A percentile compares a stretch with the other conserved stretches of the same genome.
phyloP scores from a whole-genome alignment of 192 early-diverging fungal species.

The Podila epigama region DNA sequence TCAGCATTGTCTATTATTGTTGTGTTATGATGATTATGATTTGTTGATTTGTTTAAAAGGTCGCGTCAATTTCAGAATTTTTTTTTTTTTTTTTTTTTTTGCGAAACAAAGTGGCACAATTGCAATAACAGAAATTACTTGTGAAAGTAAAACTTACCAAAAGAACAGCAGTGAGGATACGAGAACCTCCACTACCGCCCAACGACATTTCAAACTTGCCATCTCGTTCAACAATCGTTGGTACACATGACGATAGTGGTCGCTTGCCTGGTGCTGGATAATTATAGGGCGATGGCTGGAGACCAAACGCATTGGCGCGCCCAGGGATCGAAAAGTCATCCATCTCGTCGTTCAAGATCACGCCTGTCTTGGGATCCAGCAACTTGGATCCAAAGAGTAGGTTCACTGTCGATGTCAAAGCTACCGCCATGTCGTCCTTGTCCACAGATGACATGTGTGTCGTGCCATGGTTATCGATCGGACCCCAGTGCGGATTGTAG shows the following conservation, averaged over 20 bases:
- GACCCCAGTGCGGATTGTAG: constrained; percentile 84
- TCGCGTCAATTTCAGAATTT: no score
- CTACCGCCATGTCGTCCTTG: constrained; percentile 76
- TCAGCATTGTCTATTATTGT: constrained; percentile 73
- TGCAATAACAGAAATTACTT: no score
- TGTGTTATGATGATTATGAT: no score
- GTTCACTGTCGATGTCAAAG: constrained; percentile 91
- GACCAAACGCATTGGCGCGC: constrained; percentile 76
- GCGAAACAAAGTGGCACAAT: no score
- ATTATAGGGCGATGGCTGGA: constrained; percentile 87
- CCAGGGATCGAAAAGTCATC: constrained; percentile 91
- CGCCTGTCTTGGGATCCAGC: constrained; percentile 84
- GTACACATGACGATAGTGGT: constrained; percentile 74
- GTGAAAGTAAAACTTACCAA: constrained; percentile 43
- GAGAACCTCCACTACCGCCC: constrained; percentile 90
- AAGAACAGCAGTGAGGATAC: constrained; percentile 80
- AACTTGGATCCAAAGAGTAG: constrained; percentile 88
- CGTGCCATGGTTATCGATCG: constrained; percentile 86
- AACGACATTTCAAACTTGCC: constrained; percentile 73
- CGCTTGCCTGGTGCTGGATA: constrained; percentile 84
- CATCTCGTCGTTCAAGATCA: constrained; percentile 97
- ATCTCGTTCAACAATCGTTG: constrained; percentile 71
- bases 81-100: no score
- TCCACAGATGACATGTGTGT: constrained; percentile 89
- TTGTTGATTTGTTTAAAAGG: no score